These are phyloP conservation scores for Huiozyma naganishii DNA, from an alignment of 805 yeast genomes.

Conservation along the genomic window DNA sequence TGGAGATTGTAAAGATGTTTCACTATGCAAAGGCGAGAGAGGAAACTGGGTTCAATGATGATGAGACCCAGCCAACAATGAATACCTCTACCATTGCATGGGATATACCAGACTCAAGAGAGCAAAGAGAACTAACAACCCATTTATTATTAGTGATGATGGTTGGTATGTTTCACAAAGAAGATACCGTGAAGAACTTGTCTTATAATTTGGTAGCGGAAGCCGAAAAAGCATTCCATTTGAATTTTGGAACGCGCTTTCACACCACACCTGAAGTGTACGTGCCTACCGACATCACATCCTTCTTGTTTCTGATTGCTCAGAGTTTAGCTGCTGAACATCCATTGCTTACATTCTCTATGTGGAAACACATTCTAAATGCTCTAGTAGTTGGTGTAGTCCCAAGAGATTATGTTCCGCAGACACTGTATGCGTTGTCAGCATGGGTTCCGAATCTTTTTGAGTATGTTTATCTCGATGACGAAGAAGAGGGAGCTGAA, in stretches of 20 bases:
- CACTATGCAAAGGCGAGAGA: slow-evolving; percentile 54
- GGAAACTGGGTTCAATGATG: slow-evolving; percentile 27
- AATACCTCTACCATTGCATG: not conserved
- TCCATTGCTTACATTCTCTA: slow-evolving; percentile 52
- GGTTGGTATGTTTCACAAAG: slow-evolving; percentile 53
- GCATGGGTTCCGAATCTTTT: slow-evolving; percentile 72
- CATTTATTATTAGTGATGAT: slow-evolving; percentile 53
- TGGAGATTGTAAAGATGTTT: slow-evolving; percentile 60
- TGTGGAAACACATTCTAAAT: slow-evolving; percentile 27
- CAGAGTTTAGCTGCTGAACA: slow-evolving; percentile 42
- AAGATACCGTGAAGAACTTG: slow-evolving; percentile 48
- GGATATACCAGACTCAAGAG: slow-evolving; percentile 16
- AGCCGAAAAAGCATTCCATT: slow-evolving; percentile 45
- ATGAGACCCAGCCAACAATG: slow-evolving; percentile 1
- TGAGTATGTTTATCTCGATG: slow-evolving; percentile 41
- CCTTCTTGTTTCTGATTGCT: slow-evolving; percentile 49
- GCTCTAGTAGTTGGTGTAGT: slow-evolving; percentile 17
- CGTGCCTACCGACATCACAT: slow-evolving; percentile 57
- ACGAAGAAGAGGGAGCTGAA: slow-evolving; percentile 49
- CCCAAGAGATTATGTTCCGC: slow-evolving; percentile 15
- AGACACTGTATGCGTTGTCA: slow-evolving; percentile 28
- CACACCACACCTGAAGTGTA: slow-evolving; percentile 48
- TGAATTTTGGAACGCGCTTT: slow-evolving; percentile 49
- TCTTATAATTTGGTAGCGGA: slow-evolving; percentile 56
- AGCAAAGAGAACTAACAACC: slow-evolving; percentile 39